A percentile compares a stretch with the other conserved stretches of the same genome.
phyloP scores from a whole-genome alignment of 2,329 filamentous ascomycete species.

The Plectosphaerella cucumerina region DNA sequence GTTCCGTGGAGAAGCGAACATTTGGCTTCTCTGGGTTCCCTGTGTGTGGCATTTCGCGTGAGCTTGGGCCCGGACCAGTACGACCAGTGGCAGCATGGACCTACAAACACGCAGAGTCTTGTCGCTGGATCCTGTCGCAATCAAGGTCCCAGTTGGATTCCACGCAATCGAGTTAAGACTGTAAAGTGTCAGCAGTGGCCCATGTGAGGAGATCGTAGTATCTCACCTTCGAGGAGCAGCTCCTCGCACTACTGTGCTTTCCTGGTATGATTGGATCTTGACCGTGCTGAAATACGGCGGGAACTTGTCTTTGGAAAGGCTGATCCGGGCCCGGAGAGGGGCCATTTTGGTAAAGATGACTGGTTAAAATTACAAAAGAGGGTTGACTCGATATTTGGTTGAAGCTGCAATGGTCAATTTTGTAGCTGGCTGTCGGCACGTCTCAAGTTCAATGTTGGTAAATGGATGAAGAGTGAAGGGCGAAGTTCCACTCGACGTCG shows the following conservation, averaged over 20 bases:
- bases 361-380: no score
- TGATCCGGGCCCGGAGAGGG: slow-evolving; percentile 43
- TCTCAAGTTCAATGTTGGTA: no score
- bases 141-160: slow-evolving; percentile 79
- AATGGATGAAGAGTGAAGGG: no score
- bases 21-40: slow-evolving; percentile 74
- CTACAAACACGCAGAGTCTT: slow-evolving; percentile 69
- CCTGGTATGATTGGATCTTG: slow-evolving; percentile 68
- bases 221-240: slow-evolving; percentile 53
- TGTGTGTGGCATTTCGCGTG: slow-evolving; percentile 17
- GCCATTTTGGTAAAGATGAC: slow-evolving; percentile 25
- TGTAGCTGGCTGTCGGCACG: no score
- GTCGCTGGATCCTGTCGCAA: slow-evolving; percentile 75
- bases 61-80: not conserved
- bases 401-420: no score
- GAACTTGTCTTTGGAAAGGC: slow-evolving; percentile 67
- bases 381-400: no score
- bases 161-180: slow-evolving; percentile 80
- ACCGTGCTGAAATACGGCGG: slow-evolving; percentile 60
- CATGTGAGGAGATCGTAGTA: slow-evolving; percentile 2
- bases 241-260: slow-evolving; percentile 49
- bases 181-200: slow-evolving; percentile 9
- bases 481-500: no score
- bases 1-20: slow-evolving; percentile 70
- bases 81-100: slow-evolving; percentile 19